phyloP scores from a whole-genome alignment of 176 grass and related monocot species.

The Aegilops umbellulata region DNA sequence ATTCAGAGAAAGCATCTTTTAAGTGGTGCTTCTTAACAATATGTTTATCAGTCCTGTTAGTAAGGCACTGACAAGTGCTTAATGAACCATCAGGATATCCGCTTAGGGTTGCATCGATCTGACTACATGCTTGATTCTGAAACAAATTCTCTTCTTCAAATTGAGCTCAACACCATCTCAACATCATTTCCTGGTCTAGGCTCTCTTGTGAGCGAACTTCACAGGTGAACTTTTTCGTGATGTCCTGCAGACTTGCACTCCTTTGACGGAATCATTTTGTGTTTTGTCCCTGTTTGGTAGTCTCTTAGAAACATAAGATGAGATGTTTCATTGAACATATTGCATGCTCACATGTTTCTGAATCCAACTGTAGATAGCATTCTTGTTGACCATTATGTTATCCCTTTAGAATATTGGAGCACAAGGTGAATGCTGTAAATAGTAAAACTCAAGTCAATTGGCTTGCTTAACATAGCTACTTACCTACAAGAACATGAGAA shows the following conservation, averaged over 20 bases:
- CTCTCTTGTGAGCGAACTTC: slow-evolving; percentile 77
- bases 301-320: background rate
- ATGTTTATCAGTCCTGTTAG: background rate
- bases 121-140: slow-evolving; percentile 98
- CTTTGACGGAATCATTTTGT: background rate
- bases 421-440: background rate
- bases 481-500: background rate
- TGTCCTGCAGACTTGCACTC: background rate
- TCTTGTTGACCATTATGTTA: background rate
- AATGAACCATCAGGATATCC: slow-evolving; percentile 70
- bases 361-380: background rate
- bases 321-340: background rate
- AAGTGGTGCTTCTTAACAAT: background rate
- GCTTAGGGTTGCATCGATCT: slow-evolving; percentile 90
- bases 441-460: background rate
- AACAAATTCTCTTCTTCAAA: slow-evolving; percentile 88
- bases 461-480: background rate
- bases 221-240: slow-evolving; percentile 56
- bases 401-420: background rate
- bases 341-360: background rate
- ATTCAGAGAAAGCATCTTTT: background rate
- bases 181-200: slow-evolving; percentile 95
- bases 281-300: background rate
- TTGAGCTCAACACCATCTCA: slow-evolving; percentile 94
- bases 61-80: slow-evolving; percentile 13